phyloP scores from a whole-genome alignment of 2,329 filamentous ascomycete species.

The Fusarium siculi region DNA sequence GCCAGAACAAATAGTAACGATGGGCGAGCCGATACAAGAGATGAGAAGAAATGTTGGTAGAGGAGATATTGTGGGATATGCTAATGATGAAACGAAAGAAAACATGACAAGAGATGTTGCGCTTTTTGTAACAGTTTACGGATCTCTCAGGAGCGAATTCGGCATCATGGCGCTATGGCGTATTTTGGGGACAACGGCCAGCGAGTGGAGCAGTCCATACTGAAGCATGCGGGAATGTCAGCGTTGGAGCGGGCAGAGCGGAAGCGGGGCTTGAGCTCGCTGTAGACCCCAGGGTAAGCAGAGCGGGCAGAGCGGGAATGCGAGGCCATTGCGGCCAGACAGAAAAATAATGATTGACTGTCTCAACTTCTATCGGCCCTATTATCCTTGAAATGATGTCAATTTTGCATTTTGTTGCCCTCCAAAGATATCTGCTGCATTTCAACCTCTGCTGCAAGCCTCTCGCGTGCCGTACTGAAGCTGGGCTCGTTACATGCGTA shows the following conservation, averaged over 20 bases:
- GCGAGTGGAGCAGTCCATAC: neutral
- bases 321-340: neutral
- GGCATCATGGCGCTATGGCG: too few relatives aligned
- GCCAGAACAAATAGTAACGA: too few relatives aligned
- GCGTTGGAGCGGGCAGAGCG: neutral
- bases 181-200: too few relatives aligned
- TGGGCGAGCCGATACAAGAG: too few relatives aligned
- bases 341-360: neutral
- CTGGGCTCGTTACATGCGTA: neutral
- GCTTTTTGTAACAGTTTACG: neutral
- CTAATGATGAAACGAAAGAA: too few relatives aligned
- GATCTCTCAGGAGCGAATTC: neutral
- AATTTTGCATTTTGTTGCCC: fast-evolving
- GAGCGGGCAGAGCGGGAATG: neutral
- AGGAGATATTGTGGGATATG: fast-evolving
- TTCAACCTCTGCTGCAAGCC: neutral
- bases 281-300: neutral
- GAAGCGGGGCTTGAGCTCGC: neutral
- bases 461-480: neutral
- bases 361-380: neutral
- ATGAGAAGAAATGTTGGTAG: too few relatives aligned
- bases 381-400: neutral
- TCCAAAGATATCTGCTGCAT: neutral
- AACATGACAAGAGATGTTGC: fast-evolving
- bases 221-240: neutral